Percentiles rank a stretch among this genome's conserved stretches.
Conservation (phyloP, 192 early-diverging fungal genomes). For the Backusella sp. region DNA sequence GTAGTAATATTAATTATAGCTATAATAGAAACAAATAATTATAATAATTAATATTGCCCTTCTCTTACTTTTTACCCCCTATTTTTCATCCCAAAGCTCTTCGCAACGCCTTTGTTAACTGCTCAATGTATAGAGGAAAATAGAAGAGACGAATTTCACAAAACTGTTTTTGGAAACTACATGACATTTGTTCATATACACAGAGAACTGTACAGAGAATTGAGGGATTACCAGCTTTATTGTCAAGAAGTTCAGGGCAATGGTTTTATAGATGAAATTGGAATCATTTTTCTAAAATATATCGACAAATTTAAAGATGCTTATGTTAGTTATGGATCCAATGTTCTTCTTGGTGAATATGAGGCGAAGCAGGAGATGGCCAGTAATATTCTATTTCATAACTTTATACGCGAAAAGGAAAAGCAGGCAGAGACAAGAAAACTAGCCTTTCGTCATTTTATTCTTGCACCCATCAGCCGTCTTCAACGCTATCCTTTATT, state of each 20-base stretch:
- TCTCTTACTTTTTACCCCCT: neutral
- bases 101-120: constrained; percentile 24
- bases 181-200: constrained; percentile 57
- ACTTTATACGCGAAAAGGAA: constrained; percentile 75
- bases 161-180: constrained; percentile 73
- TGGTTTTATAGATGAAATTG: constrained; percentile 73
- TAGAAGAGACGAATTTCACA: constrained; percentile 50
- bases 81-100: constrained; percentile 2
- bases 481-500: constrained; percentile 85
- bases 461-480: constrained; percentile 79
- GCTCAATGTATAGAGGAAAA: constrained; percentile 32
- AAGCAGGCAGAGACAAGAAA: constrained; percentile 32
- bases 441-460: constrained; percentile 33
- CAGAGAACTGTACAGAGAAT: constrained; percentile 50
- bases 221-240: constrained; percentile 55
- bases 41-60: neutral
- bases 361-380: constrained; percentile 64
- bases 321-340: constrained; percentile 82
- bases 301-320: constrained; percentile 60
- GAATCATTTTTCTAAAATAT: constrained; percentile 74
- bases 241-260: constrained; percentile 10
- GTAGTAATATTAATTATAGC: neutral
- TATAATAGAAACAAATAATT: constrained; percentile 3
- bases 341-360: constrained; percentile 74
- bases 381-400: constrained; percentile 61